Base-by-base conservation (phyloP, 768 basidiomycete genomes). In the Kockovaella imperatae region DNA sequence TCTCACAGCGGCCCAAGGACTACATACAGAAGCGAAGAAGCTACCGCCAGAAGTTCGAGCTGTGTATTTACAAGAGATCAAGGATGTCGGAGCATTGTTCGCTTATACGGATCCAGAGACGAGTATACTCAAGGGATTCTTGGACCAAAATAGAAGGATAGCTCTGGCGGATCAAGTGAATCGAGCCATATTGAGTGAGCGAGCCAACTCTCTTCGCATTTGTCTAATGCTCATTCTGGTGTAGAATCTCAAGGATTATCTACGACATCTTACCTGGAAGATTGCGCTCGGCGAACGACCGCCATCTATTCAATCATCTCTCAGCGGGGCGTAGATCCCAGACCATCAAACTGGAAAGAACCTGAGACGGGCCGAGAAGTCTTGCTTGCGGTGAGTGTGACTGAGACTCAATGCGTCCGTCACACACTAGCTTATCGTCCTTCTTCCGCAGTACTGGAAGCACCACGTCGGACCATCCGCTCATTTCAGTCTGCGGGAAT, bases 111-210 rank as follows among this genome's bases (percentile, higher is more conserved):
- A 82, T 17, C 86, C 89, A 0, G 86, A 87, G 60, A 78, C 75
- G 30, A 87, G 87, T 59, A 78, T 83, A 0, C 76, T 89, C 60
- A 74, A 78, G 14, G 80, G 77, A 47, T 96, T 91, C 70, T 70
- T 95, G 52, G 77, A 78, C 30, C 82, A 83, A 67, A 80, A 79
- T 44, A 75, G 90, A 61, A 78, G 90, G 50, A 83, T 86, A 54
- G 80, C 79, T 4, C 78, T 95, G 18, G 89, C 89, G 4, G 84
- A 87, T 49, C 86, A 90, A 72, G 82, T 97, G 34, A 85, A 91
- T 56, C 77, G 79, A 35, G 90, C 89, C 14, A 84, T 95, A 39
- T 71, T 95, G 11, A 74, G 90, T 90, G 59, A 66, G 86, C 76
- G 1, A 2, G n/a, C 5, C 43, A 13, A 26, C 14, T 47, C 45